Conservation (phyloP, 148 eudicot genomes). For the Polygonum maritimum region DNA sequence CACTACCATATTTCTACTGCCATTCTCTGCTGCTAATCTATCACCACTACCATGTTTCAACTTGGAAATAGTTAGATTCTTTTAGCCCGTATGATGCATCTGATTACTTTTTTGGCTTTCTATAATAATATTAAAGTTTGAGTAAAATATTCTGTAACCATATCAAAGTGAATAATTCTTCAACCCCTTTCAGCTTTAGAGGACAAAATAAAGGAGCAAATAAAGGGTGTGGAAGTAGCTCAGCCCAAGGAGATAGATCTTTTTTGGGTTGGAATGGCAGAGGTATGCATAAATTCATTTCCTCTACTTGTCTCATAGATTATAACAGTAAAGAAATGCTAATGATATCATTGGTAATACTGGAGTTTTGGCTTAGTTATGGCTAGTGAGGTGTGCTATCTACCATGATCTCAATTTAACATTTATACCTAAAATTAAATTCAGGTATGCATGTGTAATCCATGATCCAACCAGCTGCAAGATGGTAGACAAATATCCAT, state of each 20-base stretch:
- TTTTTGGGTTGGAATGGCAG: conserved; percentile 85
- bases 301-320: neutral
- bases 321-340: neutral
- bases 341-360: neutral
- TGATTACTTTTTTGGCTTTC: neutral
- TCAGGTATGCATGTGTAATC: neutral
- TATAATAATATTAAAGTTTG: neutral
- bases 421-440: neutral
- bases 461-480: neutral
- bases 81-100: neutral
- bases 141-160: neutral
- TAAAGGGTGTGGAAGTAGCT: conserved; percentile 70
- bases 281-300: conserved; percentile 37
- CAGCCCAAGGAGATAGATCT: conserved; percentile 61
- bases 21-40: neutral
- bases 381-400: neutral
- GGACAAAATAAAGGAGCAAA: conserved; percentile 57
- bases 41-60: neutral
- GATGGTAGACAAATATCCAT: neutral
- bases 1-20: neutral
- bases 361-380: neutral
- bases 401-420: neutral
- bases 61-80: neutral
- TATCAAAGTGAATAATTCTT: neutral
- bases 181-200: conserved; percentile 44